phyloP scores from a whole-genome alignment of 257 asterid genomes.

The Solanum paucissectum region DNA sequence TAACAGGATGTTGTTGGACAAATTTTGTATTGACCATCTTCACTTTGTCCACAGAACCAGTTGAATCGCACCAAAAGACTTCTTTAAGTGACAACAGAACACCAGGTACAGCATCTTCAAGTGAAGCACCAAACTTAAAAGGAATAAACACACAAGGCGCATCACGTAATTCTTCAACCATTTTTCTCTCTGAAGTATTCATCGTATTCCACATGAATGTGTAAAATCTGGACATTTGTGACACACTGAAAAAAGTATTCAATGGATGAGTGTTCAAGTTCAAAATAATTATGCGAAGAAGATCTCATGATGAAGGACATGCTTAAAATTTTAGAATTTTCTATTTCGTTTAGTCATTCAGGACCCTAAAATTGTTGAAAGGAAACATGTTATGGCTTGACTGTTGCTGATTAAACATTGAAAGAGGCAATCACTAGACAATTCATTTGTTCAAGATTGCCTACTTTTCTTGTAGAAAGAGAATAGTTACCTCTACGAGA shows the following conservation, averaged over 20 bases:
- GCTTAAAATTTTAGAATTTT: neutral
- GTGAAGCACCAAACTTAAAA: conserved; percentile 21
- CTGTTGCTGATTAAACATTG: neutral
- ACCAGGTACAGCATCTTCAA: conserved; percentile 60
- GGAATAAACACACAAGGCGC: conserved; percentile 90
- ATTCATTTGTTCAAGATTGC: neutral
- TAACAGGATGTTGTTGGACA: conserved; percentile 13
- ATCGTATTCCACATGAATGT: conserved; percentile 63
- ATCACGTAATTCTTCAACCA: conserved; percentile 41
- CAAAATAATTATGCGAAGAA: neutral
- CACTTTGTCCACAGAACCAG: conserved; percentile 36
- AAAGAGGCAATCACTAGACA: neutral
- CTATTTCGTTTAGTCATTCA: neutral
- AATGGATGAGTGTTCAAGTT: neutral
- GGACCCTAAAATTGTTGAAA: neutral
- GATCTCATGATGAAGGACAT: neutral
- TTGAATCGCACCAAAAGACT: conserved; percentile 70
- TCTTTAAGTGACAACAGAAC: conserved; percentile 52
- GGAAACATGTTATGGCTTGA: neutral
- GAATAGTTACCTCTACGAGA: neutral
- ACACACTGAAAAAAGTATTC: conserved; percentile 32
- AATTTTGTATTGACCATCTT: conserved; percentile 17
- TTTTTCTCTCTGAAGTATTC: conserved; percentile 41
- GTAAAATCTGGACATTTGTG: conserved; percentile 80
- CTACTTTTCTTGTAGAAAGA: neutral